Conservation (phyloP, 2,329 filamentous ascomycete species). For the Aspergillus pseudoglaucus region DNA sequence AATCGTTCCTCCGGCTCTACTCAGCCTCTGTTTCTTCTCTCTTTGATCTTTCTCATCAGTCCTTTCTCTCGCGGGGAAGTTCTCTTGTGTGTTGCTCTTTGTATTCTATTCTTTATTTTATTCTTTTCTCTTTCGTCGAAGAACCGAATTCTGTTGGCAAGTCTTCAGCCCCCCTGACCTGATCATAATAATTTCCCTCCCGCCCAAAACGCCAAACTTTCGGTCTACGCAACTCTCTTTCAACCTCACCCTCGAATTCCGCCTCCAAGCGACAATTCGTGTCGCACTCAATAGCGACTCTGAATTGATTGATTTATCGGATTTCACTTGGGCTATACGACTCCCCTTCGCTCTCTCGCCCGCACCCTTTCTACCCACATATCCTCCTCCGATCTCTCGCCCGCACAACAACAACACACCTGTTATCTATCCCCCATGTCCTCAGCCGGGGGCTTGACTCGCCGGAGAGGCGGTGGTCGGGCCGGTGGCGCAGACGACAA, state of each 20-base stretch:
- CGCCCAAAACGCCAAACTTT: conserved; percentile 1
- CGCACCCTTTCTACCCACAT: neutral
- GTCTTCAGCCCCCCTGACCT: conserved; percentile 14
- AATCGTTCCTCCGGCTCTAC: neutral
- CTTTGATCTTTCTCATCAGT: neutral
- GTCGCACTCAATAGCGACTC: conserved; percentile 12
- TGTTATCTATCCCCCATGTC: conserved; percentile 44
- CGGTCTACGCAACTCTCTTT: conserved; percentile 2
- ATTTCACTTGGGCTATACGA: too few species aligned
- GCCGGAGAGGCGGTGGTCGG: conserved; percentile 60
- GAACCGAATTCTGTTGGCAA: conserved; percentile 1
- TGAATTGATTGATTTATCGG: neutral
- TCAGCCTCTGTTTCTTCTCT: neutral
- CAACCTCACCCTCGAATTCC: conserved; percentile 1
- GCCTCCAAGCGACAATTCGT: conserved; percentile 3
- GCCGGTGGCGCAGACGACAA: conserved; percentile 53
- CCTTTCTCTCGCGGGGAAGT: neutral
- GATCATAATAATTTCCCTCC: conserved; percentile 12
- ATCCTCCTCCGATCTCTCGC: conserved; percentile 8
- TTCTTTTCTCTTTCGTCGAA: neutral
- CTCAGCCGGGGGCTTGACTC: conserved; percentile 64
- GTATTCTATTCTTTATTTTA: neutral
- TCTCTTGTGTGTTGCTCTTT: neutral
- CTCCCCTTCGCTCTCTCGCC: neutral
- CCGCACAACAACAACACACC: conserved; percentile 8